Percentiles rank a stretch among this genome's conserved stretches.
These are phyloP conservation scores for Fusarium buharicum DNA, from an alignment of 2,329 filamentous ascomycete genomes.

Conservation along the genomic window DNA sequence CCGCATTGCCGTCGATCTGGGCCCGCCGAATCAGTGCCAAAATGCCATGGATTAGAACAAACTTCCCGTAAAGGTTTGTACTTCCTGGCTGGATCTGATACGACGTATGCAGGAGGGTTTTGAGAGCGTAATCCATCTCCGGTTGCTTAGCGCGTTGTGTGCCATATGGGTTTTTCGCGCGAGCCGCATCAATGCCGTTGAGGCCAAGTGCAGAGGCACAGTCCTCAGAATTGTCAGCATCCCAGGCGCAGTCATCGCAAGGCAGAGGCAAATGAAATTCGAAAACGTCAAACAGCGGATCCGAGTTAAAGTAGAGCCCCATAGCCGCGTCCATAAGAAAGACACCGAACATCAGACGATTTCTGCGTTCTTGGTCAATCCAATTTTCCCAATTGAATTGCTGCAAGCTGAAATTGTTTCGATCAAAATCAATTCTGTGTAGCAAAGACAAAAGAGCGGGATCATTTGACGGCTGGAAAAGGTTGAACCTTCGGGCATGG, in stretches of 20 bases:
- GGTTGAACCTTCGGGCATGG: constrained; percentile 65
- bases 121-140: constrained; percentile 69
- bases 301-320: constrained; percentile 77
- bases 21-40: constrained; percentile 67
- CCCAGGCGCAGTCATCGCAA: constrained; percentile 78
- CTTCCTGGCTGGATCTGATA: constrained; percentile 70
- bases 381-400: constrained; percentile 73
- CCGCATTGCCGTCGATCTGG: constrained; percentile 54
- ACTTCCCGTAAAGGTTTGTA: constrained; percentile 79
- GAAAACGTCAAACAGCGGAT: constrained; percentile 69
- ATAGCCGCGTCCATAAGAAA: constrained; percentile 72
- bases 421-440: constrained; percentile 65
- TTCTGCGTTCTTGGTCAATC: constrained; percentile 77
- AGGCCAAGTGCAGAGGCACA: constrained; percentile 75
- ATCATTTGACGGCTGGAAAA: constrained; percentile 64
- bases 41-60: constrained; percentile 76
- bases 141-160: constrained; percentile 73
- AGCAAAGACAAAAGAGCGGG: constrained; percentile 66
- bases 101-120: constrained; percentile 67
- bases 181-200: constrained; percentile 65
- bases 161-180: constrained; percentile 68
- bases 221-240: constrained; percentile 66
- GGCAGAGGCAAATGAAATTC: constrained; percentile 76
- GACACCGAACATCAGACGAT: constrained; percentile 71
- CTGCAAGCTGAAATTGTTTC: constrained; percentile 58